A percentile compares a stretch with the other conserved stretches of the same genome.
Evolutionary conservation across 192 early-diverging fungal species (phyloP).

Genomic region (Lobulomyces angularis): DNA sequence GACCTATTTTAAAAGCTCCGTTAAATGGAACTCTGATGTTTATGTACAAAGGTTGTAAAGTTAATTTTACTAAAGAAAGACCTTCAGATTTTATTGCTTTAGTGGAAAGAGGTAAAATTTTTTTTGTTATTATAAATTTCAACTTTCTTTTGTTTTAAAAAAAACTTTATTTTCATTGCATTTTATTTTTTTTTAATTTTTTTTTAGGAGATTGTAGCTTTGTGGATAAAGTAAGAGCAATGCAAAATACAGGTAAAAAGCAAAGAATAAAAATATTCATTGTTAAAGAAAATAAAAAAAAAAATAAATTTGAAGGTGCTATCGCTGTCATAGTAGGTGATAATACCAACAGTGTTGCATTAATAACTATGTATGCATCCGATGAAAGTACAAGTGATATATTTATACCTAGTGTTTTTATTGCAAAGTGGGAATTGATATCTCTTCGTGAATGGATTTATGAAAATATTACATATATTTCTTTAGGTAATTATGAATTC

Average conservation of each 20-base stretch:
- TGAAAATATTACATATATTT: constrained; percentile 29
- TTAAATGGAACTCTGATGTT: too few species aligned
- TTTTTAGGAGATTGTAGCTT: constrained; percentile 86
- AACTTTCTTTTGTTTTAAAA: too few species aligned
- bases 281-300: too few species aligned
- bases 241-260: constrained; percentile 81
- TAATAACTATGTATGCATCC: constrained; percentile 82
- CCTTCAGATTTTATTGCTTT: constrained; percentile 70
- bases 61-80: too few species aligned
- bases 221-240: constrained; percentile 76
- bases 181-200: too few species aligned
- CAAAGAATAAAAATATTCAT: too few species aligned
- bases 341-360: constrained; percentile 25
- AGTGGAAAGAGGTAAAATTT: constrained; percentile 74
- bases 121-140: too few species aligned
- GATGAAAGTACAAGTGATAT: constrained; percentile 81
- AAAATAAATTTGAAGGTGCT: too few species aligned
- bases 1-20: too few species aligned
- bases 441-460: constrained; percentile 55
- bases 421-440: too few species aligned
- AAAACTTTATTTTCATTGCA: too few species aligned
- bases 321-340: constrained; percentile 82
- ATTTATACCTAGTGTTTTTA: constrained; percentile 74
- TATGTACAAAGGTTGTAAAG: too few species aligned
- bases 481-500: constrained; percentile 8